Percentiles rank a stretch among this genome's conserved stretches.
Evolutionary conservation across 768 basidiomycete genomes (phyloP).

Genomic region (Dioszegia hungarica): DNA sequence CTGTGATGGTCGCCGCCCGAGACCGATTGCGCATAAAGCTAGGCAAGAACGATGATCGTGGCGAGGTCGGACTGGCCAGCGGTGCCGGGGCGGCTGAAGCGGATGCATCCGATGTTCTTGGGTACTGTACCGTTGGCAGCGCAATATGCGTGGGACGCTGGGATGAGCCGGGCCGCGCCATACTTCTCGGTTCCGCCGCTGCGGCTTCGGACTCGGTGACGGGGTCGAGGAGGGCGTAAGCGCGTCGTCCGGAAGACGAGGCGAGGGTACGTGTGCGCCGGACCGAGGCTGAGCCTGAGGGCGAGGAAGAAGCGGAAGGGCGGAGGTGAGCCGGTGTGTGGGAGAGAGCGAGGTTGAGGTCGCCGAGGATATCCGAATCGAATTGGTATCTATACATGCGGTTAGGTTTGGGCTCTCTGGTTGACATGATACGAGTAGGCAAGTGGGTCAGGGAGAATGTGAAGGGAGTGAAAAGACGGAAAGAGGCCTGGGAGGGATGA

Average conservation of each 20-base stretch:
- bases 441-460: neutral
- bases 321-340: neutral
- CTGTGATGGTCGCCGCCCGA: slow-evolving; percentile 37
- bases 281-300: neutral
- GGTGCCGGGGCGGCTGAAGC: slow-evolving; percentile 11
- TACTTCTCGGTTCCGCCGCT: slow-evolving; percentile 11
- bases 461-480: neutral
- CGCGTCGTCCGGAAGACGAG: neutral
- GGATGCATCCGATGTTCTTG: slow-evolving; percentile 14
- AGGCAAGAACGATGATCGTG: slow-evolving; percentile 40
- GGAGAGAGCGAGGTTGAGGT: neutral
- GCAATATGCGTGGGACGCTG: slow-evolving; percentile 39
- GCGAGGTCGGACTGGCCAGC: slow-evolving; percentile 36
- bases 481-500: too few relatives aligned
- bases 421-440: neutral
- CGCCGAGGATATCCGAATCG: neutral
- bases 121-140: slow-evolving; percentile 22
- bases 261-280: neutral
- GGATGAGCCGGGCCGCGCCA: slow-evolving; percentile 16
- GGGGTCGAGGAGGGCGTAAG: neutral
- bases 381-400: neutral
- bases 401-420: neutral
- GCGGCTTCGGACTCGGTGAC: neutral
- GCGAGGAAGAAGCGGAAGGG: neutral
- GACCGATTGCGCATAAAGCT: slow-evolving; percentile 42